These are phyloP conservation scores for Pseudocercospora crystallina DNA, from an alignment of 2,329 filamentous ascomycete genomes.

Conservation along the genomic window DNA sequence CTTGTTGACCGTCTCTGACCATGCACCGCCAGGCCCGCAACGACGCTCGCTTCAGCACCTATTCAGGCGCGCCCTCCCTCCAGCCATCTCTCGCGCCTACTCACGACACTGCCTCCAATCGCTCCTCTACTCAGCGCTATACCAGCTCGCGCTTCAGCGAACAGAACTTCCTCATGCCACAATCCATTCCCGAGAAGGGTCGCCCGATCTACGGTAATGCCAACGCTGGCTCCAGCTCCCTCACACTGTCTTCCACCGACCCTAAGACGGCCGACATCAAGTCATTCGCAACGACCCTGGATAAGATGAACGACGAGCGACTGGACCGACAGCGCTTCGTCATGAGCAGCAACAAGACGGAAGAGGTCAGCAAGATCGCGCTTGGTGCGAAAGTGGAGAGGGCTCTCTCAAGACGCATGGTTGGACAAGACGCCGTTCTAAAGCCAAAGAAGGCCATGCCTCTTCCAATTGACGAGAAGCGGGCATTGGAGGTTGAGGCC, in stretches of 20 bases:
- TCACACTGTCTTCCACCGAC: constrained; percentile 39
- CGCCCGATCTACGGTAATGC: constrained; percentile 18
- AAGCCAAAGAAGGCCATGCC: constrained; percentile 23
- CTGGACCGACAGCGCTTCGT: constrained; percentile 78
- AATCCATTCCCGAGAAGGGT: constrained; percentile 22
- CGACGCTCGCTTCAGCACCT: constrained; percentile 50
- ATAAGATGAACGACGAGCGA: constrained; percentile 87
- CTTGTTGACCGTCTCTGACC: constrained; percentile 3
- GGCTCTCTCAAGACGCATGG: constrained; percentile 82
- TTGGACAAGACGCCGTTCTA: constrained; percentile 83
- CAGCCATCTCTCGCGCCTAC: constrained; percentile 51
- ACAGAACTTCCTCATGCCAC: constrained; percentile 22
- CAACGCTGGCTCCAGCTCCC: constrained; percentile 24
- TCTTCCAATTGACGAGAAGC: constrained; percentile 22
- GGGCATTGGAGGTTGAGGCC: constrained; percentile 18
- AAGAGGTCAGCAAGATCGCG: constrained; percentile 80
- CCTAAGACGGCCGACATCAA: constrained; percentile 64
- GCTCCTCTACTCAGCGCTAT: constrained; percentile 24
- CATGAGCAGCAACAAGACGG: constrained; percentile 75
- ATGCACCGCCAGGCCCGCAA: constrained; percentile 19
- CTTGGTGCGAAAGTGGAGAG: constrained; percentile 88
- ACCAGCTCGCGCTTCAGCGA: constrained; percentile 23
- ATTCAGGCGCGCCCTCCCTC: constrained; percentile 52
- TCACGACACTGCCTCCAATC: constrained; percentile 34
- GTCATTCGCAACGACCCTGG: constrained; percentile 75